These are phyloP conservation scores for Boletus speciosus DNA, from an alignment of 768 basidiomycete genomes.

Conservation along the genomic window DNA sequence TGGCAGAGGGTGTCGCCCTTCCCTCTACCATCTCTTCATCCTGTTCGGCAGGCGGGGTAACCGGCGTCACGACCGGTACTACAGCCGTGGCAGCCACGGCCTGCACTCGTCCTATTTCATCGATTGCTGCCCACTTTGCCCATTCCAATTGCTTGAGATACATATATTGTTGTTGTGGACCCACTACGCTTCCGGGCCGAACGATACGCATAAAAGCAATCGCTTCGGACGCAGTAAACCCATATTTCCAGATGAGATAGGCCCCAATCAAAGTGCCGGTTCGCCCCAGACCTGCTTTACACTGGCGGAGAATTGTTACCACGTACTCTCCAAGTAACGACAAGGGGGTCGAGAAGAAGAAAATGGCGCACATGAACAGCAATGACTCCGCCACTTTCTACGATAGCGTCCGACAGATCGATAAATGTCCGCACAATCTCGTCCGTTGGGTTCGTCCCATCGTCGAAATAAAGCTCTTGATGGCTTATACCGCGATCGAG, in stretches of 20 bases:
- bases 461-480: conserved; percentile 93
- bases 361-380: conserved; percentile 74
- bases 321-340: conserved; percentile 13
- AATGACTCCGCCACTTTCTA: conserved; percentile 76
- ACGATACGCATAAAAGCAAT: conserved; percentile 99
- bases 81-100: conserved; percentile 39
- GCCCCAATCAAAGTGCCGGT: conserved; percentile 97
- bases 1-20: conserved; percentile 29
- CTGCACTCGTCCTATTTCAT: conserved; percentile 59
- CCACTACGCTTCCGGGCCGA: conserved; percentile 90
- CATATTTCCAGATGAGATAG: conserved; percentile 98
- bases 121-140: conserved; percentile 88
- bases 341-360: conserved; percentile 4
- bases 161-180: conserved; percentile 92
- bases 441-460: conserved; percentile 96
- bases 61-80: conserved; percentile 60
- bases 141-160: conserved; percentile 93
- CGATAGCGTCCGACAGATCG: conserved; percentile 72
- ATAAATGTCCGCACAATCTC: conserved; percentile 93
- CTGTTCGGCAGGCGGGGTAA: conserved; percentile 75
- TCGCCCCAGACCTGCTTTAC: conserved; percentile 94
- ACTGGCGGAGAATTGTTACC: conserved; percentile 45
- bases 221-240: conserved; percentile 92
- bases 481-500: conserved; percentile 83
- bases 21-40: conserved; percentile 59